Percentiles rank a stretch among this genome's conserved stretches.
phyloP scores from a whole-genome alignment of 2,329 filamentous ascomycete genomes.

The Stachybotrys elegans region DNA sequence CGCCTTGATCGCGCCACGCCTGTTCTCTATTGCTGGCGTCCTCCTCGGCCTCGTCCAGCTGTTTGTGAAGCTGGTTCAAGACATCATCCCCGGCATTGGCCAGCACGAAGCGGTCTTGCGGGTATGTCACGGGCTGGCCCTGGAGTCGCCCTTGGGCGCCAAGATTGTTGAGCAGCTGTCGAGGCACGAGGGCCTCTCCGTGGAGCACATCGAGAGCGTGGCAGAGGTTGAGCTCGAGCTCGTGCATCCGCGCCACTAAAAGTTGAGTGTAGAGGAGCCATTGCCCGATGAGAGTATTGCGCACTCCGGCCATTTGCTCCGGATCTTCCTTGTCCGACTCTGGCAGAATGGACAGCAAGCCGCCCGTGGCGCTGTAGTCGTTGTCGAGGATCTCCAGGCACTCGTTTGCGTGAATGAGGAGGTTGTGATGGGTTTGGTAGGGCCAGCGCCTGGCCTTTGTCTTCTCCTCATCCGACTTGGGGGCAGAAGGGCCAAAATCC shows the following conservation, averaged over 20 bases:
- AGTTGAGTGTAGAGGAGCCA: constrained; percentile 50
- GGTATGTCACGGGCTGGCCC: constrained; percentile 47
- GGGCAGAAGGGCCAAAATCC: constrained; percentile 13
- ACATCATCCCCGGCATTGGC: constrained; percentile 50
- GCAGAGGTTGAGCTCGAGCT: constrained; percentile 49
- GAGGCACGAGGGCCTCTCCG: constrained; percentile 44
- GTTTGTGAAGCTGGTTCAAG: constrained; percentile 37
- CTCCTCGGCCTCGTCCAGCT: constrained; percentile 42
- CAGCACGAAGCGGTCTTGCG: constrained; percentile 52
- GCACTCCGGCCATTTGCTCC: constrained; percentile 35
- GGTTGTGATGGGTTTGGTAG: constrained; percentile 41
- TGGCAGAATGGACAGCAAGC: constrained; percentile 50
- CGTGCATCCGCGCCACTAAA: constrained; percentile 49
- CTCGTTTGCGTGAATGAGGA: constrained; percentile 54
- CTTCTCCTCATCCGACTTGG: constrained; percentile 6
- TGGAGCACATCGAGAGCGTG: constrained; percentile 45
- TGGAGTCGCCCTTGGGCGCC: constrained; percentile 46
- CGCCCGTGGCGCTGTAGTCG: constrained; percentile 50
- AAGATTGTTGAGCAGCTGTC: constrained; percentile 45
- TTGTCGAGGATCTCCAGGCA: constrained; percentile 57
- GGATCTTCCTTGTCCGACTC: constrained; percentile 27
- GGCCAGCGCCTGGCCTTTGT: constrained; percentile 19
- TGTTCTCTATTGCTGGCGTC: constrained; percentile 28
- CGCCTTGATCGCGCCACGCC: constrained; percentile 30
- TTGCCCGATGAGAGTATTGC: constrained; percentile 51